Conservation (phyloP, 352 stramenopile species). For the Globisporangium orthogonon region DNA sequence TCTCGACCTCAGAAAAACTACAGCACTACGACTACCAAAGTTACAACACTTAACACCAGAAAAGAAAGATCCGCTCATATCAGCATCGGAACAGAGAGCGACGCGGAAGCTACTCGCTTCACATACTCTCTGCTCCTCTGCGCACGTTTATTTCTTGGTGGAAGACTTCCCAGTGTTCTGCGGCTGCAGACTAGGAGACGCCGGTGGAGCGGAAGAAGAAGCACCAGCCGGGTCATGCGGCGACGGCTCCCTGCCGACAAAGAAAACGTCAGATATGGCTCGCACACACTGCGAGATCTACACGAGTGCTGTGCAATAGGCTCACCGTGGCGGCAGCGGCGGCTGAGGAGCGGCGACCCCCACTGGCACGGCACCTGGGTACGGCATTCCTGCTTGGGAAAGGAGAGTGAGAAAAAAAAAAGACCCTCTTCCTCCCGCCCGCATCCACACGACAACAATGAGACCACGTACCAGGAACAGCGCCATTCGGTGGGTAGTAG, state of each 20-base stretch:
- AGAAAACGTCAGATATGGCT: background rate
- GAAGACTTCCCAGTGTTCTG: conserved; percentile 3
- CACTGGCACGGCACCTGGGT: conserved; percentile 14
- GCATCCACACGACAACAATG: background rate
- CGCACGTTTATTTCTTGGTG: conserved; percentile 6
- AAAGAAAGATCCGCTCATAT: no score
- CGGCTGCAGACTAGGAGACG: background rate
- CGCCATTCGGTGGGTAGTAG: conserved; percentile 41
- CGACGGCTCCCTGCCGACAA: conserved; percentile 7
- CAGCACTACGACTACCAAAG: no score
- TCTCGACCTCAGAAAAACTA: no score
- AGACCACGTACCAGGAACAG: conserved; percentile 17
- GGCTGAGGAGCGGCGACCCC: conserved; percentile 29
- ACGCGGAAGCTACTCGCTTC: background rate
- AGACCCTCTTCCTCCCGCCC: background rate
- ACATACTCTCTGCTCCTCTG: background rate
- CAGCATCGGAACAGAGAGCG: background rate
- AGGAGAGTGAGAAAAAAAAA: background rate
- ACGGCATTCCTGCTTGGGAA: conserved; percentile 21
- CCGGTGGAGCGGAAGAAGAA: conserved; percentile 1
- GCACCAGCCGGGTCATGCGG: background rate
- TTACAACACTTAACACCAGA: no score
- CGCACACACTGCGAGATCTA: conserved; percentile 4
- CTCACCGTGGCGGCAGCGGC: conserved; percentile 36
- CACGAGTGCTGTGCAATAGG: no score